A percentile compares a stretch with the other conserved stretches of the same genome.
These are phyloP conservation scores for Penicillium bovifimosum DNA, from an alignment of 495 filamentous ascomycete species.

Conservation along the genomic window DNA sequence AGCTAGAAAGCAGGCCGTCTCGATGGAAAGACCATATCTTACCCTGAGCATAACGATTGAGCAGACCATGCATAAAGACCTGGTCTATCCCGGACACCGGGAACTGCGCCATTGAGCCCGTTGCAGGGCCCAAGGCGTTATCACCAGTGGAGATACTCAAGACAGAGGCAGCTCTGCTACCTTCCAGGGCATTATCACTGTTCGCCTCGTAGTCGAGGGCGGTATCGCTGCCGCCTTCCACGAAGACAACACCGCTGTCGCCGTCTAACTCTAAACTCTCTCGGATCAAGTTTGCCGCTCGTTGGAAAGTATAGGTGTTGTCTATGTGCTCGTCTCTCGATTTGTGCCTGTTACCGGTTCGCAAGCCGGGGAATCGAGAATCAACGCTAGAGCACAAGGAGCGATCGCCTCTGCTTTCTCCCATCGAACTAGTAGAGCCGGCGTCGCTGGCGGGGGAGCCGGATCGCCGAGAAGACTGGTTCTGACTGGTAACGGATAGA, in stretches of 20 bases:
- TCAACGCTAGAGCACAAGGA: slow-evolving; percentile 10
- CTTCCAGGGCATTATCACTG: slow-evolving; percentile 24
- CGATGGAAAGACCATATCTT: slow-evolving; percentile 59
- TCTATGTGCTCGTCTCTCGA: slow-evolving; percentile 20
- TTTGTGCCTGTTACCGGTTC: slow-evolving; percentile 18
- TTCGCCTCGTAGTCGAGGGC: slow-evolving; percentile 18
- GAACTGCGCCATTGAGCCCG: slow-evolving; percentile 14
- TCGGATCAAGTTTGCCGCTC: slow-evolving; percentile 52
- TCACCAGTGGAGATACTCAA: slow-evolving; percentile 31
- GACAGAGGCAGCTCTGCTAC: slow-evolving; percentile 21
- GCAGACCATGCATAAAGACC: slow-evolving; percentile 42
- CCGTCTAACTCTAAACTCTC: slow-evolving; percentile 47
- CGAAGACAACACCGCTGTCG: slow-evolving; percentile 48
- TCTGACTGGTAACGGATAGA: slow-evolving; percentile 1
- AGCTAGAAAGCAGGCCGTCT: slow-evolving; percentile 37
- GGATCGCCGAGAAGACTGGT: slow-evolving; percentile 10
- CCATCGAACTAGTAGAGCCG: slow-evolving; percentile 20
- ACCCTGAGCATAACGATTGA: slow-evolving; percentile 54
- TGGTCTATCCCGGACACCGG: slow-evolving; percentile 29
- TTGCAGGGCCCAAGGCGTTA: slow-evolving; percentile 22
- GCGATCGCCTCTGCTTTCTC: slow-evolving; percentile 22
- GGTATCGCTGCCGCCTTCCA: slow-evolving; percentile 30
- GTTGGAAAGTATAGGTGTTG: slow-evolving; percentile 42
- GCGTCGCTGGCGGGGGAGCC: slow-evolving; percentile 23
- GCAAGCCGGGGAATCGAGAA: slow-evolving; percentile 24